Evolutionary conservation across 2,329 filamentous ascomycete species (phyloP), one percentile per base, ranked within the genome.

Genomic region (Fusarium luffae): DNA sequence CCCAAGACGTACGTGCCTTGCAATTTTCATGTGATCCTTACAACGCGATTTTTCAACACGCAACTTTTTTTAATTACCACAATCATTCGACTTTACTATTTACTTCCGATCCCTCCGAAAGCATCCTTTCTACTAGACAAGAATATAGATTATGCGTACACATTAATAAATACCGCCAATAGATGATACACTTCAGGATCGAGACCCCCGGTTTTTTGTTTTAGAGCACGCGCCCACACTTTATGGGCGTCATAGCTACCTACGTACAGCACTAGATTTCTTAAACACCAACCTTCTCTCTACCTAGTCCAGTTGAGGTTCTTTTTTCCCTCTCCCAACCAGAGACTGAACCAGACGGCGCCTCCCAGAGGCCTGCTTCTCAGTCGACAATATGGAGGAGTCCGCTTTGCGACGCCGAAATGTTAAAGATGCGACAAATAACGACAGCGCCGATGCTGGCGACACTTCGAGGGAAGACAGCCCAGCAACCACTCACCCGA

Each of bases 381-480:
- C 42, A 40, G 44, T 50, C 47, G 7, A 52, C 46, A 71, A 43
- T 61, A 80, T 80, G 79, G 73, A 77, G 78, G 74, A 77, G 44
- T 75, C 77, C n/a, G 77, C 73, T 37, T 59, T 79, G 47, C 78
- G 79, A 68, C 77, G 79, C 44, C 78, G 79, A 37, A 75, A 76
- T 37, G 55, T 75, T 28, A 66, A 66, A 49, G 60, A 63, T 49
- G 23, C 44, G 25, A 61, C 64, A 50, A 69, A 66, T 37, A 46
- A 66, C 27, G 46, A 62, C 27, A 47, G 64, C 28, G 46, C 61
- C 59, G 70, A 75, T 32, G 66, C 57, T 58, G 70, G 73, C 25
- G 66, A 71, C 19, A 51, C 63, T 58, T 69, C 72, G 4, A 70
- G 62, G 28, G 77, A 80, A 14, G 75, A 79, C 4, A 75, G 69